phyloP scores from a whole-genome alignment of 345 rosid species.

The Stellera chamaejasme region DNA sequence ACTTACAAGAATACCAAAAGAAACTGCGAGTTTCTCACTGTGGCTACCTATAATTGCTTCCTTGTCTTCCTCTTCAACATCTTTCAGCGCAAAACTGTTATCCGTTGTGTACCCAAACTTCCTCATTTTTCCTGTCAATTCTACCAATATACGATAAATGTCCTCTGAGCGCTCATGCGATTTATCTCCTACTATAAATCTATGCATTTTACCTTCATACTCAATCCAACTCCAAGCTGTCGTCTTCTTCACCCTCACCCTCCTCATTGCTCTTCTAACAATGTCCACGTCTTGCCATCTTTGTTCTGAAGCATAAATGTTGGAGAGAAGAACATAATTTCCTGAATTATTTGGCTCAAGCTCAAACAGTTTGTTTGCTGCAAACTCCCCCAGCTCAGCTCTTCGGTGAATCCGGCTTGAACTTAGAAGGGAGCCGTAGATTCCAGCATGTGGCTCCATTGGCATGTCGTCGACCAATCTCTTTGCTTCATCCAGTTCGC shows the following conservation, averaged over 20 bases:
- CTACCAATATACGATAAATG: constrained; percentile 21
- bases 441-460: constrained; percentile 29
- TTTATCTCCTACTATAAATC: constrained; percentile 25
- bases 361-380: constrained; percentile 24
- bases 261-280: constrained; percentile 21
- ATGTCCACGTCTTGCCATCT: constrained; percentile 20
- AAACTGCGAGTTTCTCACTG: constrained; percentile 34
- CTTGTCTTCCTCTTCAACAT: constrained; percentile 41
- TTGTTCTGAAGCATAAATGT: constrained; percentile 21
- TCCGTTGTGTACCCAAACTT: constrained; percentile 25
- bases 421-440: constrained; percentile 27
- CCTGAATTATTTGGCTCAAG: constrained; percentile 27
- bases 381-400: constrained; percentile 22
- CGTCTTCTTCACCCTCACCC: constrained; percentile 17
- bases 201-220: constrained; percentile 19
- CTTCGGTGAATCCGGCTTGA: constrained; percentile 21
- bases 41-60: constrained; percentile 33
- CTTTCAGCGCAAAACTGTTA: constrained; percentile 30
- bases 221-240: constrained; percentile 32
- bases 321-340: constrained; percentile 27
- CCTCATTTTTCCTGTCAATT: constrained; percentile 23
- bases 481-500: constrained; percentile 24
- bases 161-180: constrained; percentile 23
- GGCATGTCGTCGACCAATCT: constrained; percentile 21
- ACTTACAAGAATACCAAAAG: constrained; percentile 33